Conservation (phyloP, 176 grass and related monocot species). For the Stipa capillata region DNA sequence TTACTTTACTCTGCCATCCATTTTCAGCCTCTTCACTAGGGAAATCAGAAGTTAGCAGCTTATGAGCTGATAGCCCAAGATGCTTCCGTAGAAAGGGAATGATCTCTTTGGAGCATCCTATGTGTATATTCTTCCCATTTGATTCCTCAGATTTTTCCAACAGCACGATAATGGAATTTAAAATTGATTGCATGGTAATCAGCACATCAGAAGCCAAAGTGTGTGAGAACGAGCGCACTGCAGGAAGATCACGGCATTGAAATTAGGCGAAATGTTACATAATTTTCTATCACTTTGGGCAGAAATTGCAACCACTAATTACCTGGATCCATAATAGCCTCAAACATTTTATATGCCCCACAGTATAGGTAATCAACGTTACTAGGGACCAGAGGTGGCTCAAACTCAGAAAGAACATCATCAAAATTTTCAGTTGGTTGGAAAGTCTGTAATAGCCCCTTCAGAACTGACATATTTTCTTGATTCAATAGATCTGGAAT, state of each 20-base stretch:
- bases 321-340: constrained; percentile 65
- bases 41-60: constrained; percentile 60
- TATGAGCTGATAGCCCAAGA: constrained; percentile 56
- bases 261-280: constrained; percentile 11
- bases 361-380: constrained; percentile 66
- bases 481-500: constrained; percentile 47
- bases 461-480: constrained; percentile 63
- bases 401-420: constrained; percentile 46
- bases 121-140: constrained; percentile 46
- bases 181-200: constrained; percentile 74
- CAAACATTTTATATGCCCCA: constrained; percentile 63
- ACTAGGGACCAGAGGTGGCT: constrained; percentile 34
- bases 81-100: constrained; percentile 60
- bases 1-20: constrained; percentile 65
- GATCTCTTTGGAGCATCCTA: constrained; percentile 48
- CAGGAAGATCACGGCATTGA: constrained; percentile 13
- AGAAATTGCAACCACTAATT: constrained; percentile 10
- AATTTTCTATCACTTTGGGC: neutral
- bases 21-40: constrained; percentile 47
- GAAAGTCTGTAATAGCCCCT: constrained; percentile 66
- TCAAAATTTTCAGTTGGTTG: constrained; percentile 64
- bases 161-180: constrained; percentile 53
- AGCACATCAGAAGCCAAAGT: constrained; percentile 54
- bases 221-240: constrained; percentile 64
- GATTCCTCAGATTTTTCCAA: constrained; percentile 47